Base-by-base conservation (phyloP, 2,329 filamentous ascomycete species). In the Neoscytalidium dimidiatum region DNA sequence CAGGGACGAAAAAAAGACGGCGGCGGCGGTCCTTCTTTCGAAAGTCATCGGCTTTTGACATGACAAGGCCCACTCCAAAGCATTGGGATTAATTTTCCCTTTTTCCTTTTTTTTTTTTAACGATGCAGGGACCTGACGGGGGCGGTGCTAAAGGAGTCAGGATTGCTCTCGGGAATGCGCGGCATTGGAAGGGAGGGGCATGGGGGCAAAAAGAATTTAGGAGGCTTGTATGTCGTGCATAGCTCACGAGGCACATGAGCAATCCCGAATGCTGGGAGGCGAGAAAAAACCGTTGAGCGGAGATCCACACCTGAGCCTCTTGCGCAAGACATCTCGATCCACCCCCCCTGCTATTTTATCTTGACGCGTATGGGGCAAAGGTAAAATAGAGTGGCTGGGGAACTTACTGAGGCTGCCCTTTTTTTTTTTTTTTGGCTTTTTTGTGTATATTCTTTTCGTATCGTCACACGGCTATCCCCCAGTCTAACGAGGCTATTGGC, bases 221-320 rank as follows among this genome's bases (percentile, higher is more conserved):
- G n/a, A 17, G 7, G 38, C 4, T 17, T 26, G 56, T 33, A 60
- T 60, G 56, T 60, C 56, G 56, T 44, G 56, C 56, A 60, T 60
- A 23, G 56, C 23, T 17, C 38, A 46, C 41, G n/a, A 33, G 56
- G 56, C 56, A 60, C 56, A 60, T 60, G 56, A 60, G 35, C 41
- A 46, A 21, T 33, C 41, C 56, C 56, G 56, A 11, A 60, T 46
- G 56, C 56, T 44, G 53, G 53, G 53, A 58, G 38, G 53, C 35
- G 51, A 56, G 44, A 52, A 48, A 48, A 23, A 44, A 46, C 26
- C 56, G 56, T 60, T 46, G 56, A 60, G 56, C 38, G 38, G 28
- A 60, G 56, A 60, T 60, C 56, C 56, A 60, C 51, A 38, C 28
- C 38, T 60, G 56, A 38, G 56, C 38, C 56, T 60, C 56, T 60